Base-by-base conservation (phyloP, 1,284 basidiomycete species). In the Austroboletus niveus region DNA sequence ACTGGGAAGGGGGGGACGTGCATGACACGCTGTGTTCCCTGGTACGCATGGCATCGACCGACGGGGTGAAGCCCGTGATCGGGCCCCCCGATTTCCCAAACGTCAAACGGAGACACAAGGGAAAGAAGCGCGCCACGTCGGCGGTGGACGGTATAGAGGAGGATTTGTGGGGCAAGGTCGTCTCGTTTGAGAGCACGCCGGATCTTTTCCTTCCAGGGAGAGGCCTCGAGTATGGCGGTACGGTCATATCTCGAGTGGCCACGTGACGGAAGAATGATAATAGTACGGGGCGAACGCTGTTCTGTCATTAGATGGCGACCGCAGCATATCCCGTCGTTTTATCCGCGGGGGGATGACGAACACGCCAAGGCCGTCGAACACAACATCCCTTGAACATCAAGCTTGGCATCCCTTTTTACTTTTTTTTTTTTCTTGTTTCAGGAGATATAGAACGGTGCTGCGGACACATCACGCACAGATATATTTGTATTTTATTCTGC, bases 1-100 rank as follows among this genome's bases (percentile, higher is more conserved):
- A 91, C 66, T 85, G 81, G 75, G 85, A 89, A 60, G 89, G 89
- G n/a, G 76, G 81, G 54, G 84, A 88, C 65, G 76, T 90, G 40
- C 72, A 81, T 10, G 84, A 87, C 57, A 80, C 79, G 46, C 66
- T 91, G 29, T 78, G 71, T n/a, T 77, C 75, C 10, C 76, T 87
- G 27, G 57, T 86, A 49, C 72, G 72, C 40, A 73, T 84, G 63
- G 79, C 76, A 20, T 52, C 75, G 44, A 71, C 75, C 47, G 71
- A 73, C 38, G 71, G 71, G 3, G 64, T 81, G 29, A 64, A 73
- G 48, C 80, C 79, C 8, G 67, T 69, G 54, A 63, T 78, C 12
- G 70, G 62, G 1, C 51, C 49, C 4, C 34, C 49, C 3, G 69
- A 67, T 53, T 67, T 69, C 27, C 51, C 44, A 17, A 45, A 47